Evolutionary conservation across 768 basidiomycete genomes (phyloP).

Genomic region (Panellus pusillus): DNA sequence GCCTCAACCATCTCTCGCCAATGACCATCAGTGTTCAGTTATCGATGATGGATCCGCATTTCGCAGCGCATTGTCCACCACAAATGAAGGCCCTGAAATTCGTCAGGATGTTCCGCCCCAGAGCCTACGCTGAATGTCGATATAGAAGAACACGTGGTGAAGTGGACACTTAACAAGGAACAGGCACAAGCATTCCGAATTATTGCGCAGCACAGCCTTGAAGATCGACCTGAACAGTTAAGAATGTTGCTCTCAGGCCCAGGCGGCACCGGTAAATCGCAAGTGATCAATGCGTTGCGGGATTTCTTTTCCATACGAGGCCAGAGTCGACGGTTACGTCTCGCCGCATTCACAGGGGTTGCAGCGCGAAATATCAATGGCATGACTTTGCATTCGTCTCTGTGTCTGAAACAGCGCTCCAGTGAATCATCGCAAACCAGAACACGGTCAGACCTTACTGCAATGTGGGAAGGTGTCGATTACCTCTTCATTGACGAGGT

Average conservation of each 20-base stretch:
- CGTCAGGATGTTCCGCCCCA: background rate
- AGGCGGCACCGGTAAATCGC: conserved; percentile 44
- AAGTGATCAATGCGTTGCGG: conserved; percentile 35
- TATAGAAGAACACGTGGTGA: conserved; percentile 18
- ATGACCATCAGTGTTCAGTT: too few species aligned
- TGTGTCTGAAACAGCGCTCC: conserved; percentile 19
- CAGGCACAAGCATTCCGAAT: conserved; percentile 34
- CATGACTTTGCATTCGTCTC: conserved; percentile 38
- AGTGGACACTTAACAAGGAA: conserved; percentile 34
- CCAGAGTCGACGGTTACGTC: conserved; percentile 27
- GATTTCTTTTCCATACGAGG: conserved; percentile 27
- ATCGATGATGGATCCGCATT: conserved; percentile 2
- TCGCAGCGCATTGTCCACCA: background rate
- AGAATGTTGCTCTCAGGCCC: conserved; percentile 38
- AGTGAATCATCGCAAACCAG: conserved; percentile 2
- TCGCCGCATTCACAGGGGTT: conserved; percentile 37
- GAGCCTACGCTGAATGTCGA: conserved; percentile 7
- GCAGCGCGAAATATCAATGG: conserved; percentile 40
- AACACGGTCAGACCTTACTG: conserved; percentile 19
- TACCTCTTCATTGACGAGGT: too few species aligned
- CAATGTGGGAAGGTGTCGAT: conserved; percentile 24
- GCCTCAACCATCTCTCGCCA: too few species aligned
- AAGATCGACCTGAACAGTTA: conserved; percentile 19
- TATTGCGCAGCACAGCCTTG: conserved; percentile 28
- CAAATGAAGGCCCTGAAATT: background rate